phyloP scores from a whole-genome alignment of 345 rosid species.

The Garcia nutans region DNA sequence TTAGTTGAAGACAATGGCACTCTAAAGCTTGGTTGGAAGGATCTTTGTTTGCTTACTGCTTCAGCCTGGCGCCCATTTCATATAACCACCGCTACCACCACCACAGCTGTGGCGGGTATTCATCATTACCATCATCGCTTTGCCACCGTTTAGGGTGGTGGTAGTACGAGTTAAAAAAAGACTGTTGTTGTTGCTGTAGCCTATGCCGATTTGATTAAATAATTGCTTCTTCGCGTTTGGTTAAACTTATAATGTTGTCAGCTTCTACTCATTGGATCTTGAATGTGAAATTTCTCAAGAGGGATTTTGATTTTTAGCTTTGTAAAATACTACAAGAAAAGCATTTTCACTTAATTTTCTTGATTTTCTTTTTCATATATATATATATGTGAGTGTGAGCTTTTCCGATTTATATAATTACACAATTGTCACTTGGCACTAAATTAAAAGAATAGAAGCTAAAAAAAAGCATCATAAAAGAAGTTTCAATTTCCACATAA shows the following conservation, averaged over 20 bases:
- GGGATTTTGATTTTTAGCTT: neutral
- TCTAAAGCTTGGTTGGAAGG: slow-evolving; percentile 97
- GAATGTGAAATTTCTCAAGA: neutral
- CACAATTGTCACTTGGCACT: no score
- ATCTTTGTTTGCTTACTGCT: slow-evolving; percentile 94
- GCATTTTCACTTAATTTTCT: neutral
- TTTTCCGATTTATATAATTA: no score
- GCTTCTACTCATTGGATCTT: neutral
- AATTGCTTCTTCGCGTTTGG: neutral
- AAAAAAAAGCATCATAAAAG: neutral
- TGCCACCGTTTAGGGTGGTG: neutral
- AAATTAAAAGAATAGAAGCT: neutral
- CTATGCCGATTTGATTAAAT: neutral
- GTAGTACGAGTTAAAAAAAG: neutral
- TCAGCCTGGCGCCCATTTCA: slow-evolving; percentile 92
- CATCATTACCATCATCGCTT: slow-evolving; percentile 8
- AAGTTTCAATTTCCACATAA: neutral
- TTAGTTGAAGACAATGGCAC: slow-evolving; percentile 92
- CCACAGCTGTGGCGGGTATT: neutral
- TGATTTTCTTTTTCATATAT: no score
- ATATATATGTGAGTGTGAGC: no score
- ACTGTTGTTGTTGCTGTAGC: no score
- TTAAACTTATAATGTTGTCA: no score
- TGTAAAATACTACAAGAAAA: neutral
- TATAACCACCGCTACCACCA: neutral